phyloP scores from a whole-genome alignment of 805 yeast genomes.

The Starmerella bombicola region DNA sequence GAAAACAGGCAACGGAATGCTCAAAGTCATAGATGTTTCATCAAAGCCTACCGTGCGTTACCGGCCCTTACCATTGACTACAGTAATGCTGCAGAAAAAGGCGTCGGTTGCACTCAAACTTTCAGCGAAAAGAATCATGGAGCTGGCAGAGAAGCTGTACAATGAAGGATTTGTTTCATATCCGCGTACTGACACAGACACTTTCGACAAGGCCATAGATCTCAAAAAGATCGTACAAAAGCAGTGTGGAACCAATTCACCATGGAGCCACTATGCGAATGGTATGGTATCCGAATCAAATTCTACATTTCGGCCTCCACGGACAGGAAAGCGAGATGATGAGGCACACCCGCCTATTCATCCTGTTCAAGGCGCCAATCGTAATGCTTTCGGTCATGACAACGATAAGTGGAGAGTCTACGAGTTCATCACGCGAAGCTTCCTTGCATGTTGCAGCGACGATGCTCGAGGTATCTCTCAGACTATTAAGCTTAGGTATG shows the following conservation, averaged over 20 bases:
- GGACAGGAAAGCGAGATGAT: slow-evolving; percentile 76
- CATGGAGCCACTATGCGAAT: slow-evolving; percentile 66
- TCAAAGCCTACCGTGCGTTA: slow-evolving; percentile 59
- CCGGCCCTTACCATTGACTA: slow-evolving; percentile 83
- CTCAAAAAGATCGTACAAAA: slow-evolving; percentile 46
- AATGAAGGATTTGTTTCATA: slow-evolving; percentile 79
- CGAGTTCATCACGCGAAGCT: slow-evolving; percentile 74
- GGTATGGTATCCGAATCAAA: slow-evolving; percentile 27
- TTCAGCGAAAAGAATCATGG: slow-evolving; percentile 68
- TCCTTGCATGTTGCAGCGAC: slow-evolving; percentile 79
- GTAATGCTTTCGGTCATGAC: slow-evolving; percentile 26
- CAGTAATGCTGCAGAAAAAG: slow-evolving; percentile 82
- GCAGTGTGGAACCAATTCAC: slow-evolving; percentile 32
- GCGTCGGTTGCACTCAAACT: slow-evolving; percentile 64
- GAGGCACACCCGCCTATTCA: slow-evolving; percentile 98
- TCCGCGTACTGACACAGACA: slow-evolving; percentile 96
- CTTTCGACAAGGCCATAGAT: slow-evolving; percentile 67
- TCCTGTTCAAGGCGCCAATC: slow-evolving; percentile 41
- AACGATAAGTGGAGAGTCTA: slow-evolving; percentile 53
- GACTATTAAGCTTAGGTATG: slow-evolving; percentile 60
- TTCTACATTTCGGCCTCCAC: slow-evolving; percentile 48
- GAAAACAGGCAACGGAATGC: slow-evolving; percentile 34
- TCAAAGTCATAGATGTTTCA: slow-evolving; percentile 38
- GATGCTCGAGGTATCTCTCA: slow-evolving; percentile 75
- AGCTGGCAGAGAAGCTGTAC: slow-evolving; percentile 70